Conservation (phyloP, 2,329 filamentous ascomycete genomes). For the Coniella lustricola region DNA sequence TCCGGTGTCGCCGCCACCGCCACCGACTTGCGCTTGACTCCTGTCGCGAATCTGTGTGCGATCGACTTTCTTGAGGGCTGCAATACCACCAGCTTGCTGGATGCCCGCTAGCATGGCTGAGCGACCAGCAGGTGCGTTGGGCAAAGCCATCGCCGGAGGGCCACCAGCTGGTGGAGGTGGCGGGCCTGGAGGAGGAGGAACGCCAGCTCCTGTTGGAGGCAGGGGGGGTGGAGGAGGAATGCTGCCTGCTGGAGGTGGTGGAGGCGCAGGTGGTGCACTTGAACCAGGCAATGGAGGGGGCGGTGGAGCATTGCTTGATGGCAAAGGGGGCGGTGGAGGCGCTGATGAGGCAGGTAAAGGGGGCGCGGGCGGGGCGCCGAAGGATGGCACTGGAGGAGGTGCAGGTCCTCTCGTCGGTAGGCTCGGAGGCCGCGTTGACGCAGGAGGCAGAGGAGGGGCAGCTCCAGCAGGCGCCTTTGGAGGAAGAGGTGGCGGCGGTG, state of each 20-base stretch:
- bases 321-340: conserved; percentile 31
- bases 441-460: conserved; percentile 44
- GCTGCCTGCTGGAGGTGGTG: conserved; percentile 28
- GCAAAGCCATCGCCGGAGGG: conserved; percentile 41
- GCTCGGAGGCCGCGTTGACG: conserved; percentile 44
- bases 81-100: conserved; percentile 60
- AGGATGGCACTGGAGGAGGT: conserved; percentile 24
- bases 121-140: conserved; percentile 39
- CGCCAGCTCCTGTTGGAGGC: conserved; percentile 27
- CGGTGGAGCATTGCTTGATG: conserved; percentile 27
- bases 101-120: conserved; percentile 65
- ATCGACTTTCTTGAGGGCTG: conserved; percentile 68
- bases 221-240: conserved; percentile 39
- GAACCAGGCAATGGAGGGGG: conserved; percentile 30
- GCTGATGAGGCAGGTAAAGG: conserved; percentile 25
- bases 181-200: conserved; percentile 36
- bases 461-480: conserved; percentile 39
- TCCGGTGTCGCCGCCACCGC: conserved; percentile 34
- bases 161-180: conserved; percentile 51
- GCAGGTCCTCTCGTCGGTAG: conserved; percentile 30
- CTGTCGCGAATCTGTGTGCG: conserved; percentile 63
- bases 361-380: conserved; percentile 29
- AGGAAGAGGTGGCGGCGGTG: conserved; percentile 37
- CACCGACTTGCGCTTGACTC: conserved; percentile 54
- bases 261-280: conserved; percentile 30